Conservation (phyloP, 805 yeast genomes). For the Saccharomycopsis javanensis region DNA sequence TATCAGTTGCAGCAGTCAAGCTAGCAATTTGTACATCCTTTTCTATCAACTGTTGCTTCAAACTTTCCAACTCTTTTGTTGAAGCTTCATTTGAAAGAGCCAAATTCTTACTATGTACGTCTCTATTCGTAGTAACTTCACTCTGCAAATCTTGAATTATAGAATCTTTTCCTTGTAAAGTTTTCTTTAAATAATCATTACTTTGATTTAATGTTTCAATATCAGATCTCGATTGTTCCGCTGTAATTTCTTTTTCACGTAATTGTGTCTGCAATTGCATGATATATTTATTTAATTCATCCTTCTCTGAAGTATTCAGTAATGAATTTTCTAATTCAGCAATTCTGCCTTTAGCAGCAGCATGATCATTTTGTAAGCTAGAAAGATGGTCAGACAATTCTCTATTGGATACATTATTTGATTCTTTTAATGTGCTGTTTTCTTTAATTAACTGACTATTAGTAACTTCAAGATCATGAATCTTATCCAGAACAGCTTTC, state of each 20-base stretch:
- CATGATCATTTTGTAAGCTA: neutral
- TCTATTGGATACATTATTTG: neutral
- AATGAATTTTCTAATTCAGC: neutral
- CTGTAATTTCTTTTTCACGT: neutral
- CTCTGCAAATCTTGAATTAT: neutral
- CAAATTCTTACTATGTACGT: neutral
- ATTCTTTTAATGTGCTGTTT: neutral
- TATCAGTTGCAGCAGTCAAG: neutral
- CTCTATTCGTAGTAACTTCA: neutral
- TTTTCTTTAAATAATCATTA: neutral
- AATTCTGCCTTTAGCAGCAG: neutral
- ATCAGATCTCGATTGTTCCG: neutral
- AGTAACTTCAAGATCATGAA: conserved; percentile 35
- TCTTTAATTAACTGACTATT: conserved; percentile 22
- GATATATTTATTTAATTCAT: neutral
- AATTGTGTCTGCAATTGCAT: neutral
- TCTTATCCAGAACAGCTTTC: conserved; percentile 45
- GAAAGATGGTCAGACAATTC: neutral
- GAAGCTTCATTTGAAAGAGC: conserved; percentile 11
- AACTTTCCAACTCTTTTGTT: conserved; percentile 1
- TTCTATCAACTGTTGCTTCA: conserved; percentile 3
- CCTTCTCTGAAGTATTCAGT: conserved; percentile 2
- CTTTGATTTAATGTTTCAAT: neutral
- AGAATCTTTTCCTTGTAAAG: neutral
- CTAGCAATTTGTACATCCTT: conserved; percentile 7